These are phyloP conservation scores for Phytophthora fragariaefolia DNA, from an alignment of 352 stramenopile species.

Conservation along the genomic window DNA sequence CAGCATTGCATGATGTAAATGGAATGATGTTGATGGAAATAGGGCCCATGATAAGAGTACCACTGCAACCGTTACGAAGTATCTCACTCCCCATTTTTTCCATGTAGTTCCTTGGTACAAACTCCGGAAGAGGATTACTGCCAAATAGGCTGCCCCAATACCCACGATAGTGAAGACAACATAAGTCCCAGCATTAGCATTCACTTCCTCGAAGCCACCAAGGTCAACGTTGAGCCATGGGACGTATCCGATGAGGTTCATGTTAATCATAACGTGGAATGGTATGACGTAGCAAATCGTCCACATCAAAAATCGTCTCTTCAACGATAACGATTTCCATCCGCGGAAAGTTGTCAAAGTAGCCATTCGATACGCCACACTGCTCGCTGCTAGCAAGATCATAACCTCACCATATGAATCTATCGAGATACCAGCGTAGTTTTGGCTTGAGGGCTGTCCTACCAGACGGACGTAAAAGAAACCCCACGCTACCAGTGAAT, in stretches of 20 bases:
- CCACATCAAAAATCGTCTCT: conserved; percentile 60
- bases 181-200: conserved; percentile 67
- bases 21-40: conserved; percentile 67
- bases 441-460: conserved; percentile 59
- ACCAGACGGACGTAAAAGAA: conserved; percentile 80
- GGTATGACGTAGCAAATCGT: conserved; percentile 68
- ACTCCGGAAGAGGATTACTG: conserved; percentile 46
- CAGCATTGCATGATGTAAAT: conserved; percentile 82
- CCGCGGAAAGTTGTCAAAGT: conserved; percentile 53
- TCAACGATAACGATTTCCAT: conserved; percentile 42
- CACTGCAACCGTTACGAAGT: conserved; percentile 35
- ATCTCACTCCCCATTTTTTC: conserved; percentile 46
- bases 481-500: conserved; percentile 61
- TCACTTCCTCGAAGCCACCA: conserved; percentile 59
- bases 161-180: conserved; percentile 53
- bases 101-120: conserved; percentile 53
- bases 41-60: conserved; percentile 55
- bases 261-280: conserved; percentile 75
- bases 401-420: conserved; percentile 65
- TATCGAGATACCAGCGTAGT: conserved; percentile 65
- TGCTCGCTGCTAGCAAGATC: conserved; percentile 62
- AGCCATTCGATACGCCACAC: conserved; percentile 49
- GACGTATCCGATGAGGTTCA: conserved; percentile 77
- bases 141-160: conserved; percentile 39
- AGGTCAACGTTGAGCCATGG: conserved; percentile 80